Conservation (phyloP, 441 rosid genomes). For the Raphanus hybrid region DNA sequence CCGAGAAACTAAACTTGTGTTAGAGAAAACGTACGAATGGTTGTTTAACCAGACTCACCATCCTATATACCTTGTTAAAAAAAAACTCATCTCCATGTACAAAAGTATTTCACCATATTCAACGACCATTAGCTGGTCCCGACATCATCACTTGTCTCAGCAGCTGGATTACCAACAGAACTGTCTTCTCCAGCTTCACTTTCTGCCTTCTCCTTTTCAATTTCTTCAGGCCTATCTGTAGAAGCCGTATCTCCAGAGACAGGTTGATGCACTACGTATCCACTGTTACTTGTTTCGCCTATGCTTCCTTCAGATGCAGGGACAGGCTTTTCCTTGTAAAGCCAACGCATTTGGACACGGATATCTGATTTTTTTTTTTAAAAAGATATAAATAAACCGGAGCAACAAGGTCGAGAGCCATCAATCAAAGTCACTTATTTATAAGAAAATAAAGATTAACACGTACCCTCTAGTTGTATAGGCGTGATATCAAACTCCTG, state of each 20-base stretch:
- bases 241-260: constrained; percentile 9
- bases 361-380: constrained; percentile 21
- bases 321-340: background rate
- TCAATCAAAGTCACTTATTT: background rate
- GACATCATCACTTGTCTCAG: background rate
- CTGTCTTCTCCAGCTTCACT: constrained; percentile 2
- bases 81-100: background rate
- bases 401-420: background rate
- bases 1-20: background rate
- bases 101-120: constrained; percentile 14
- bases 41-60: constrained; percentile 13
- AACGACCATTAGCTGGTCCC: background rate
- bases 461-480: constrained; percentile 45
- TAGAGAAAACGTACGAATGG: background rate
- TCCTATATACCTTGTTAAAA: background rate
- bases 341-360: background rate
- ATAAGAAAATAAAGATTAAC: background rate
- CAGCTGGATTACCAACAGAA: background rate
- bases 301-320: constrained; percentile 7
- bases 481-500: constrained; percentile 54
- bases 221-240: constrained; percentile 13
- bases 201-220: background rate
- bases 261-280: constrained; percentile 11
- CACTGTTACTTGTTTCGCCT: constrained; percentile 1
- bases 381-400: background rate